Evolutionary conservation across 1,284 basidiomycete genomes (phyloP), one percentile per base, ranked within the genome.

Genomic region (Ceraceosorus guamensis): DNA sequence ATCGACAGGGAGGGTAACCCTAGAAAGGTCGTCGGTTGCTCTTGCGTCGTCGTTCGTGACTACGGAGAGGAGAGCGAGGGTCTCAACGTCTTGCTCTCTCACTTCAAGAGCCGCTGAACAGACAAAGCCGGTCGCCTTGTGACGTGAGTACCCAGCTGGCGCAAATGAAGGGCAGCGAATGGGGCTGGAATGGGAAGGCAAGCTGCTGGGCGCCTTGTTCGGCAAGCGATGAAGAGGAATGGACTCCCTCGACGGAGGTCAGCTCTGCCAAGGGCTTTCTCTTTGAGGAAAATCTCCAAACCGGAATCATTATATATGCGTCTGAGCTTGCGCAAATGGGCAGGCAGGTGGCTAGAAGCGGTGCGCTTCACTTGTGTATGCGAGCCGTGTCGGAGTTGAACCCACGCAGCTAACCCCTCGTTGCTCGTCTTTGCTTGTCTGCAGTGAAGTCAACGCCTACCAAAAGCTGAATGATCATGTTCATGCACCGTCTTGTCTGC

Each of bases 1-100:
- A 95, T 97, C 78, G 92, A 97, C 82, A 86, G 91, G 75, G 93
- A 98, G 82, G 93, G 93, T 74, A 97, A 96, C 82, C 88, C 93
- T 57, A 84, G 93, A 78, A 97, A 97, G 84, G 83, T 97, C 77
- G 73, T 76, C 52, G 73, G 73, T 66, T 75, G 73, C 73, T 75
- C 87, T 70, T 96, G 91, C 79, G 93, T 97, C 70, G 93, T 97
- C 68, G 92, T 98, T 76, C 95, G 91, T 83, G 90, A 97, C 79
- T 98, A 93, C 79, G 93, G 93, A 77, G 83, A 85, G 70, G 93
- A 97, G 83, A 87, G 86, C 75, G 88, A 93, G 82, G 93, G 92
- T 65, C 84, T 96, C 76, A 88, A 95, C 79, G 92, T 96, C 33
- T 87, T 97, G 78, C 83, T 95, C 73, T 91, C 96, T 79, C 90